Percentiles rank a stretch among this genome's conserved stretches.
These are phyloP conservation scores for Coemansia sp. DNA, from an alignment of 192 early-diverging fungal species.

Conservation along the genomic window DNA sequence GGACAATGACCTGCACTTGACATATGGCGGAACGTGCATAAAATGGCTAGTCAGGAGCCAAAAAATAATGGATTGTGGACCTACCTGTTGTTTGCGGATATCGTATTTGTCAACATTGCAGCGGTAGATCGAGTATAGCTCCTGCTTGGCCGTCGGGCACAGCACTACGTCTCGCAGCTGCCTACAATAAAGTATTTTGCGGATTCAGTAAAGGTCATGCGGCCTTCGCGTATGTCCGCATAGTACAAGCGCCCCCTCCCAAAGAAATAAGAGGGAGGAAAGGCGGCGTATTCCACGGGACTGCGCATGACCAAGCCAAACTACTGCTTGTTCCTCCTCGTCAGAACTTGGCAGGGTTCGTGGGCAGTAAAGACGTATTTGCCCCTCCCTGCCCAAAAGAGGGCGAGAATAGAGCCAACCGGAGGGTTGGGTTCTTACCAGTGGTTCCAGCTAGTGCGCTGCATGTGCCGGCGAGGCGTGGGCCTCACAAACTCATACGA, in stretches of 20 bases:
- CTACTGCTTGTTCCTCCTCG: not conserved
- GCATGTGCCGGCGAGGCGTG: slow-evolving; percentile 65
- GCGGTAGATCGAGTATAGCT: slow-evolving; percentile 74
- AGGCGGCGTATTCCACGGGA: not conserved
- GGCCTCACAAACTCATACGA: slow-evolving; percentile 68
- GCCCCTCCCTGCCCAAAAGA: not conserved
- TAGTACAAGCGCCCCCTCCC: not conserved
- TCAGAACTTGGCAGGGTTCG: not conserved
- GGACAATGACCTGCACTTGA: slow-evolving; percentile 8
- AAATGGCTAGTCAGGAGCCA: not conserved
- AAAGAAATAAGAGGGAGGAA: not conserved
- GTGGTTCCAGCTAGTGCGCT: slow-evolving; percentile 87
- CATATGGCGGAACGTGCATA: not conserved
- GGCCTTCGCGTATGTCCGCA: not conserved
- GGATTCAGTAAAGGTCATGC: not conserved
- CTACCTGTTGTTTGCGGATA: slow-evolving; percentile 49
- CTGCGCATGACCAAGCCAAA: not conserved
- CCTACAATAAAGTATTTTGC: slow-evolving; percentile 52
- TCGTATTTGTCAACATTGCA: slow-evolving; percentile 57
- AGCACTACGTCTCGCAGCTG: slow-evolving; percentile 88
- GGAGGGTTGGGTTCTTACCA: slow-evolving; percentile 61
- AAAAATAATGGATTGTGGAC: not conserved
- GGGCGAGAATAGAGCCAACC: not conserved
- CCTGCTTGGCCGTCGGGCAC: slow-evolving; percentile 67
- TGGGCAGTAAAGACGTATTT: not conserved